Conservation (phyloP, 2,329 filamentous ascomycete species). For the Aspergillus carbonarius region DNA sequence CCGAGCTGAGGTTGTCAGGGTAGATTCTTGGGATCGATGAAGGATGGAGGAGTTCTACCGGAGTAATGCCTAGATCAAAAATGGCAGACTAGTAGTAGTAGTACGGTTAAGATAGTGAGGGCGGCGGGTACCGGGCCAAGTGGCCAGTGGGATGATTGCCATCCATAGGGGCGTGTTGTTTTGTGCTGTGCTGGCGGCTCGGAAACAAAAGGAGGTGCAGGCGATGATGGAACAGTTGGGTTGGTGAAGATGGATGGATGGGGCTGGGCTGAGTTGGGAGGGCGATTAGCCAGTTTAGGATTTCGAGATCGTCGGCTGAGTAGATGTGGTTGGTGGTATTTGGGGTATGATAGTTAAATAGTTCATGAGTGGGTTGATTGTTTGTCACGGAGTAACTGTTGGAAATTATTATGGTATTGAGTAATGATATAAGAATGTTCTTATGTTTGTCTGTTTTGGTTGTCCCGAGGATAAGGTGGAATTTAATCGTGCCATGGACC, state of each 20-base stretch:
- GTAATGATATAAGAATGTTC: too few species aligned
- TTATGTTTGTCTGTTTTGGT: too few species aligned
- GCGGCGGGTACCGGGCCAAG: constrained; percentile 23
- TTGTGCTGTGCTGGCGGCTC: constrained; percentile 20
- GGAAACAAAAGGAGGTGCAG: constrained; percentile 35
- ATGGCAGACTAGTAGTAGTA: constrained; percentile 7
- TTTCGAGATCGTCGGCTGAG: constrained; percentile 6
- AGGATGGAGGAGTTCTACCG: not conserved
- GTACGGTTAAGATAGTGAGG: not conserved
- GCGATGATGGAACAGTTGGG: constrained; percentile 36
- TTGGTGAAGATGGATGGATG: constrained; percentile 35
- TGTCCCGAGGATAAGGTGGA: too few species aligned
- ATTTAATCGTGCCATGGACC: too few species aligned
- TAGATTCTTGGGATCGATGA: not conserved
- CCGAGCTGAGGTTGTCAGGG: not conserved
- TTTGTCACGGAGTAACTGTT: too few species aligned
- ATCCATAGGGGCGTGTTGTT: constrained; percentile 26
- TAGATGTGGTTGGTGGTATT: too few species aligned
- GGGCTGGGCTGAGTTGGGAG: too few species aligned
- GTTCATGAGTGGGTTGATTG: too few species aligned
- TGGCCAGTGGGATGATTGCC: constrained; percentile 30
- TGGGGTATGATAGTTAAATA: too few species aligned
- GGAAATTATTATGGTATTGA: too few species aligned
- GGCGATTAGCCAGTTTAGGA: constrained; percentile 11
- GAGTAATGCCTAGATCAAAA: not conserved